Conservation (phyloP, 768 basidiomycete species). For the Dictyophora rubrovolvata region DNA sequence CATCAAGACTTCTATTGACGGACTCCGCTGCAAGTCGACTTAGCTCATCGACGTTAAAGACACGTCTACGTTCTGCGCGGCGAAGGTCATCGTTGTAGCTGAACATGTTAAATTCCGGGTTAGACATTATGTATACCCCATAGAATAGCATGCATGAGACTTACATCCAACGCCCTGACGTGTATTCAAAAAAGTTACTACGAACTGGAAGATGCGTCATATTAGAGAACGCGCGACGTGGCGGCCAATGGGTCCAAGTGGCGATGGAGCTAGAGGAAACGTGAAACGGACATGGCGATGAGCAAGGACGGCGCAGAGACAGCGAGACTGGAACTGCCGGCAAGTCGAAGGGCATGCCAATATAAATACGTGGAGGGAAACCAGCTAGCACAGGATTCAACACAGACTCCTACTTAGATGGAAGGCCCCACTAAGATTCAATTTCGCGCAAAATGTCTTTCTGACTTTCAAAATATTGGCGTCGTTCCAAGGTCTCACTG, state of each 20-base stretch:
- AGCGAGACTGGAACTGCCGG: no score
- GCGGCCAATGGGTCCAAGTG: not conserved
- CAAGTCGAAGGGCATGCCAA: no score
- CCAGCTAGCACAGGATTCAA: no score
- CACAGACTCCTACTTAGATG: no score
- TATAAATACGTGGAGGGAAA: no score
- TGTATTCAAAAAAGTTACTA: not conserved
- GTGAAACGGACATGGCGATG: not conserved
- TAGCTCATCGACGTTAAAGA: constrained; percentile 33
- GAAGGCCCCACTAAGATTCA: no score
- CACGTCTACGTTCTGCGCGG: constrained; percentile 32
- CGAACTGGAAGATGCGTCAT: not conserved
- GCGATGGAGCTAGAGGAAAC: not conserved
- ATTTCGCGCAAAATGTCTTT: no score
- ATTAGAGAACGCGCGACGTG: not conserved
- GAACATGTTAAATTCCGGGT: constrained; percentile 8
- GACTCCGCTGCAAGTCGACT: constrained; percentile 36
- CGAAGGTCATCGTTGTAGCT: constrained; percentile 27
- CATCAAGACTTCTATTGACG: constrained; percentile 25
- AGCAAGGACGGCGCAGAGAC: not conserved
- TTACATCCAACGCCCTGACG: not conserved
- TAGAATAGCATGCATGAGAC: constrained; percentile 8
- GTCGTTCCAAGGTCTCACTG: no score
- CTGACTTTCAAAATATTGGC: no score
- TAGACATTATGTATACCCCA: constrained; percentile 10